Evolutionary conservation across 2,329 filamentous ascomycete genomes (phyloP).

Genomic region (Sporothrix inflata): DNA sequence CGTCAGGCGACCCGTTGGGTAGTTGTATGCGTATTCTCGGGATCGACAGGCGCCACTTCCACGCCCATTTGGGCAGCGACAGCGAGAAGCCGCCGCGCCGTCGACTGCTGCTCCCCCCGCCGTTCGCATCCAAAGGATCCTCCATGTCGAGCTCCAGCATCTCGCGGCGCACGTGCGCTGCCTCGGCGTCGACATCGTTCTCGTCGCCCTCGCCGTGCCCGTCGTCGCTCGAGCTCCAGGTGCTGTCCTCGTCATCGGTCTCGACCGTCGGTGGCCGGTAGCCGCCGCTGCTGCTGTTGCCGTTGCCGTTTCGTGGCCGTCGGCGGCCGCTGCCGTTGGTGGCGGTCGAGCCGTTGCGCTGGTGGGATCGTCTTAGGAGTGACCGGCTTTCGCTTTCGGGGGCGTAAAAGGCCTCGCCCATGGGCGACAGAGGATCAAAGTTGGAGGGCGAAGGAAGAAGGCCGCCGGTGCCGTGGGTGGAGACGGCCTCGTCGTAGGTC

Average conservation of each 20-base stretch:
- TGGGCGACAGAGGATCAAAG: conserved; percentile 57
- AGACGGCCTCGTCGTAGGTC: conserved; percentile 79
- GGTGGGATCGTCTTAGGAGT: conserved; percentile 62
- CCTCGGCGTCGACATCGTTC: conserved; percentile 54
- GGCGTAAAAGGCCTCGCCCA: conserved; percentile 66
- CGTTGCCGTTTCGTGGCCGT: conserved; percentile 2
- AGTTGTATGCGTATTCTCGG: conserved; percentile 55
- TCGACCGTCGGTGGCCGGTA: conserved; percentile 85
- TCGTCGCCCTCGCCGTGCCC: conserved; percentile 46
- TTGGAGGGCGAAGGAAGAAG: conserved; percentile 25
- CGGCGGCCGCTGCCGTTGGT: conserved; percentile 33
- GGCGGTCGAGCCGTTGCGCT: conserved; percentile 44
- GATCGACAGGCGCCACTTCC: conserved; percentile 52
- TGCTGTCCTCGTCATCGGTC: conserved; percentile 67
- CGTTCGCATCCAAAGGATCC: conserved; percentile 56
- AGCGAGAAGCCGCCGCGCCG: conserved; percentile 48
- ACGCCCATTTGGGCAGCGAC: conserved; percentile 59
- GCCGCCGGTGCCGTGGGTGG: conserved; percentile 45
- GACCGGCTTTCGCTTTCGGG: conserved; percentile 75
- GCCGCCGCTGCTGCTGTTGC: conserved; percentile 50
- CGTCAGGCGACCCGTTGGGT: conserved; percentile 28
- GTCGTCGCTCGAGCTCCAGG: conserved; percentile 53
- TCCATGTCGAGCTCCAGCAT: conserved; percentile 89
- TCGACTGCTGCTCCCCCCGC: conserved; percentile 32
- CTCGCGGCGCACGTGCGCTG: conserved; percentile 72